Evolutionary conservation across 2,329 filamentous ascomycete species (phyloP).

Genomic region (Fusarium avenaceum): DNA sequence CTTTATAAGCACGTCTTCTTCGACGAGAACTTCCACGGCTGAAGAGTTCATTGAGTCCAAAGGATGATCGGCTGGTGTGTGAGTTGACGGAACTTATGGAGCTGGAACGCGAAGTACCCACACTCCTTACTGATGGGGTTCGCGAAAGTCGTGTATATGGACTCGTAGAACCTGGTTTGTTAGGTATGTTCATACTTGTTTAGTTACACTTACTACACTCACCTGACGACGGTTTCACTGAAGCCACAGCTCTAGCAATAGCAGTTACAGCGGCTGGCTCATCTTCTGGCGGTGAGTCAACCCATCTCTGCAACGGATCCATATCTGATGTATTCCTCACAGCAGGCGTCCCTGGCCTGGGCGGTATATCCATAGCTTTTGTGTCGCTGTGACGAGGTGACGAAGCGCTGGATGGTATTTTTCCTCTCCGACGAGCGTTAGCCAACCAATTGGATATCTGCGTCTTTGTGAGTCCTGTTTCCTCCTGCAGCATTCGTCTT

Average conservation of each 20-base stretch:
- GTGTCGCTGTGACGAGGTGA: conserved; percentile 28
- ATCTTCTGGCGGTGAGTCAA: conserved; percentile 52
- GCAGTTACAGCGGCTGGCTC: conserved; percentile 51
- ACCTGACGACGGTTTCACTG: conserved; percentile 36
- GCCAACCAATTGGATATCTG: conserved; percentile 92
- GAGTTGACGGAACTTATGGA: conserved; percentile 43
- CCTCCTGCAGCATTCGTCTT: conserved; percentile 78
- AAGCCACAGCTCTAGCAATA: conserved; percentile 50
- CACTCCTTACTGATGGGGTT: conserved; percentile 34
- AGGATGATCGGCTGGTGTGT: conserved; percentile 29
- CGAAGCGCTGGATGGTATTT: conserved; percentile 60
- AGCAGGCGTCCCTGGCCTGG: conserved; percentile 56
- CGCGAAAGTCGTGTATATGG: conserved; percentile 31
- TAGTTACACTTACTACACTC: not conserved
- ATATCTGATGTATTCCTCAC: conserved; percentile 40
- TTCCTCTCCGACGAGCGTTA: conserved; percentile 84
- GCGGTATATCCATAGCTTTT: conserved; percentile 69
- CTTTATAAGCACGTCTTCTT: conserved; percentile 37
- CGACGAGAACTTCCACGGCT: conserved; percentile 35
- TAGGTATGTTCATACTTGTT: not conserved
- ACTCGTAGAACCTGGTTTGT: conserved; percentile 30
- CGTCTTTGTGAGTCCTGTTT: conserved; percentile 80
- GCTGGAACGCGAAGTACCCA: conserved; percentile 27
- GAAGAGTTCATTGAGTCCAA: conserved; percentile 32
- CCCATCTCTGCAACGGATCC: conserved; percentile 51